Base-by-base conservation (phyloP, 208 protist genomes). In the Wallacemonas sp. region DNA sequence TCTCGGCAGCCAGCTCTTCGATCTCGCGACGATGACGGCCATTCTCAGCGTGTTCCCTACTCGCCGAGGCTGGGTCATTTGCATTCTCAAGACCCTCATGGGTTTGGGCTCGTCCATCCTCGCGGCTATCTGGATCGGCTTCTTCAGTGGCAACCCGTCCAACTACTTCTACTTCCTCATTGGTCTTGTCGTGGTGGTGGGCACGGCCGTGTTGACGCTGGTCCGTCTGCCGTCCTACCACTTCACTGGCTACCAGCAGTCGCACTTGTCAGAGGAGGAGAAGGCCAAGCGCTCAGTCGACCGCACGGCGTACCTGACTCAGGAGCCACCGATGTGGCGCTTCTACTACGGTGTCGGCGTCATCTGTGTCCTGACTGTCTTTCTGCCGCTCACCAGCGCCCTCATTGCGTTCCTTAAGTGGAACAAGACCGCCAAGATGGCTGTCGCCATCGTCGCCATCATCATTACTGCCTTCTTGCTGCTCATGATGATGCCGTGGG, bases 111-210 rank as follows among this genome's bases (percentile, higher is more conserved):
- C 70, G 17, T 81, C 81, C 17, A 77, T 92, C 58, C 26, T 87
- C 19, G 85, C 68, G 4, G 70, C 72, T 5, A 73, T 89, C 41
- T 54, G 78, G 34, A 53, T 76, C 15, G 85, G 70, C n/a, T 89
- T 87, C 69, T 91, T 91, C 55, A 1, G 12, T 15, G 61, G 46
- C 5, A 33, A 59, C 21, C 50, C 63, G 3, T 45, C 41, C 9
- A 36, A 66, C 57, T 85, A 81, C 65, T 89, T 89, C 58, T 88
- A 76, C 68, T 88, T 91, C 58, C 53, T 91, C 44, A 60, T 81
- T 17, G 54, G 53, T 9, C 52, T 74, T 21, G 68, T 62, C 0
- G 48, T 69, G 6, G 66, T 71, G 4, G 60, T 71, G 17, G 66
- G 69, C 12, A 52, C 77, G 38, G 29, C 75, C 0, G 46, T 63